Conservation (phyloP, 179 eudicot genomes). For the Drosera spatulata region DNA sequence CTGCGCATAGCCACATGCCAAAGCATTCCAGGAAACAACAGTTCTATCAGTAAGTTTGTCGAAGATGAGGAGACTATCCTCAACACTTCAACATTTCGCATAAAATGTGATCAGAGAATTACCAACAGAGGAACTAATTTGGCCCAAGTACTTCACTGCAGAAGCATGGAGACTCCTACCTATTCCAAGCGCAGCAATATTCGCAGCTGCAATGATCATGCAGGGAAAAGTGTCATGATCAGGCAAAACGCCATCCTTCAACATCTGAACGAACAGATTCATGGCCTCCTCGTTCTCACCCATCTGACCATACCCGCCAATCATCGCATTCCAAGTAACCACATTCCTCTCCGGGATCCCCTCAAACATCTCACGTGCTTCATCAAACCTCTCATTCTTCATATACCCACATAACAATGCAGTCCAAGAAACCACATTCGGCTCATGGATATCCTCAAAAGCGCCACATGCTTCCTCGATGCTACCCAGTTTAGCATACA, state of each 20-base stretch:
- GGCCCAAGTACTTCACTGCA: conserved; percentile 35
- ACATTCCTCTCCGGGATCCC: conserved; percentile 46
- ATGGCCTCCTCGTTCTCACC: conserved; percentile 48
- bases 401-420: conserved; percentile 29
- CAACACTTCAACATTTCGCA: conserved; percentile 49
- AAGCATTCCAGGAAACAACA: conserved; percentile 49
- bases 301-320: conserved; percentile 35
- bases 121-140: conserved; percentile 16
- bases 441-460: conserved; percentile 30
- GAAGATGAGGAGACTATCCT: conserved; percentile 30
- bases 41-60: conserved; percentile 17
- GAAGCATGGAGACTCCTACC: conserved; percentile 46
- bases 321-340: conserved; percentile 50
- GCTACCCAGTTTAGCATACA: conserved; percentile 29
- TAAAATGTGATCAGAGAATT: conserved; percentile 42
- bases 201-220: conserved; percentile 35
- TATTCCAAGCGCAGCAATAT: conserved; percentile 35
- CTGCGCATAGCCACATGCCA: conserved; percentile 42
- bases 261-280: conserved; percentile 37
- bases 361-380: conserved; percentile 25
- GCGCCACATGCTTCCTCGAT: conserved; percentile 16
- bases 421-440: conserved; percentile 46
- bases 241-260: conserved; percentile 31
- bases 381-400: conserved; percentile 21
- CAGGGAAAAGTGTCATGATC: conserved; percentile 27